These are phyloP conservation scores for Lentinula aciculospora DNA, from an alignment of 768 basidiomycete species.

Conservation along the genomic window DNA sequence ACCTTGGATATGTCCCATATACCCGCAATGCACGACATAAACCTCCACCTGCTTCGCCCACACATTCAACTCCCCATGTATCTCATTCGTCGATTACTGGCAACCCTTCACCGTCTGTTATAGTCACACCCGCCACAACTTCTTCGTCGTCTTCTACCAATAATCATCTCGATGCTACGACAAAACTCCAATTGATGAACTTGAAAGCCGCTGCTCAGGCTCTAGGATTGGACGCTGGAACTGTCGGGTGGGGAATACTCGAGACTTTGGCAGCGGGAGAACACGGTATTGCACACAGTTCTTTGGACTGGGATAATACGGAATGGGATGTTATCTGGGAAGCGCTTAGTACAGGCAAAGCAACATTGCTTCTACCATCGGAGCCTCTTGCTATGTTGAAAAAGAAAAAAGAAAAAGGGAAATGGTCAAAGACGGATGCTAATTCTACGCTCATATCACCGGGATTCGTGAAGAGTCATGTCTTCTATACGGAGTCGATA, in stretches of 20 bases:
- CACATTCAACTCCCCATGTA: constrained; percentile 15
- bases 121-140: constrained; percentile 38
- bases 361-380: constrained; percentile 73
- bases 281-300: no score
- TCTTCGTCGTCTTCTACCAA: constrained; percentile 40
- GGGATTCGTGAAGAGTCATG: constrained; percentile 81
- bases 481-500: constrained; percentile 45
- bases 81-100: constrained; percentile 13
- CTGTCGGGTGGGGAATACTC: constrained; percentile 72
- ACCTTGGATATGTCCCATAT: constrained; percentile 65
- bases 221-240: constrained; percentile 57
- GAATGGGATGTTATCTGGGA: constrained; percentile 72
- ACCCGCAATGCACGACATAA: constrained; percentile 59
- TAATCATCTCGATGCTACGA: constrained; percentile 54
- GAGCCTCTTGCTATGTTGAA: constrained; percentile 39
- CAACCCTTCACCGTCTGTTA: constrained; percentile 20
- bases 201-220: constrained; percentile 68
- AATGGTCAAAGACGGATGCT: no score
- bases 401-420: no score
- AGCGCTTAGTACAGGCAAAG: constrained; percentile 66
- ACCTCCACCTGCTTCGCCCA: constrained; percentile 14
- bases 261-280: constrained; percentile 62
- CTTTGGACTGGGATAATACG: no score
- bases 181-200: constrained; percentile 65
- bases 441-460: constrained; percentile 47